Percentiles rank a stretch among this genome's conserved stretches.
These are phyloP conservation scores for Euphorbia lathyris DNA, from an alignment of 345 rosid species.

Conservation along the genomic window DNA sequence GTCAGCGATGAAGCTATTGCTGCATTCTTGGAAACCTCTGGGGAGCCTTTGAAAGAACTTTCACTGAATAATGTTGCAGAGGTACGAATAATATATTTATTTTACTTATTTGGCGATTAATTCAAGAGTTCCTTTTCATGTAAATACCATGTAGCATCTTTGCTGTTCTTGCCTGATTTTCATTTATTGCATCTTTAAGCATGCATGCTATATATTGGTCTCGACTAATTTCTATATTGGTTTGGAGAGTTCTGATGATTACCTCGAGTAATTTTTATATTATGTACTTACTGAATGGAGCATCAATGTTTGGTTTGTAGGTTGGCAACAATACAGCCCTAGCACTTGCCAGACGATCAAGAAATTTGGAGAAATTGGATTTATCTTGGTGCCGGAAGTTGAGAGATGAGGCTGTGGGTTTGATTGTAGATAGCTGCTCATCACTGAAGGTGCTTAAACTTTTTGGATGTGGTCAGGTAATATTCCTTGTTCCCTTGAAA, in stretches of 20 bases:
- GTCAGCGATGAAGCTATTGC: slow-evolving; percentile 88
- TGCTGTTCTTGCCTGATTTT: too few relatives aligned
- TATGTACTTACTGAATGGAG: background rate
- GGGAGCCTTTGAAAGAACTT: slow-evolving; percentile 58
- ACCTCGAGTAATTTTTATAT: background rate
- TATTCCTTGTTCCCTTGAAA: background rate
- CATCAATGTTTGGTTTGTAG: slow-evolving; percentile 31
- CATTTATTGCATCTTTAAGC: too few relatives aligned
- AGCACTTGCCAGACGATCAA: slow-evolving; percentile 56
- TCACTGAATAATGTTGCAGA: slow-evolving; percentile 66
- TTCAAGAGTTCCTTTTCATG: background rate
- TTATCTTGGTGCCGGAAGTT: slow-evolving; percentile 80
- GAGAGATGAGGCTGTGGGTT: slow-evolving; percentile 61
- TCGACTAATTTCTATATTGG: background rate
- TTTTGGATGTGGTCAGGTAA: slow-evolving; percentile 90
- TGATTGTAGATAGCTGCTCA: slow-evolving; percentile 77
- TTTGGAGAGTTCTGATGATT: background rate
- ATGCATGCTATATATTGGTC: too few relatives aligned
- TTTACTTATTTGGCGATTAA: background rate
- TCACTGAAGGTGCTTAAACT: slow-evolving; percentile 63
- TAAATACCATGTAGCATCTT: background rate
- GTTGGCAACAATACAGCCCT: slow-evolving; percentile 64
- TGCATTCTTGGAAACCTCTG: slow-evolving; percentile 80
- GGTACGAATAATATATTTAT: slow-evolving; percentile 31
- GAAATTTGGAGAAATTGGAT: slow-evolving; percentile 57